A percentile compares a stretch with the other conserved stretches of the same genome.
These are phyloP conservation scores for Linnemannia zychae DNA, from an alignment of 192 early-diverging fungal species.

Conservation along the genomic window DNA sequence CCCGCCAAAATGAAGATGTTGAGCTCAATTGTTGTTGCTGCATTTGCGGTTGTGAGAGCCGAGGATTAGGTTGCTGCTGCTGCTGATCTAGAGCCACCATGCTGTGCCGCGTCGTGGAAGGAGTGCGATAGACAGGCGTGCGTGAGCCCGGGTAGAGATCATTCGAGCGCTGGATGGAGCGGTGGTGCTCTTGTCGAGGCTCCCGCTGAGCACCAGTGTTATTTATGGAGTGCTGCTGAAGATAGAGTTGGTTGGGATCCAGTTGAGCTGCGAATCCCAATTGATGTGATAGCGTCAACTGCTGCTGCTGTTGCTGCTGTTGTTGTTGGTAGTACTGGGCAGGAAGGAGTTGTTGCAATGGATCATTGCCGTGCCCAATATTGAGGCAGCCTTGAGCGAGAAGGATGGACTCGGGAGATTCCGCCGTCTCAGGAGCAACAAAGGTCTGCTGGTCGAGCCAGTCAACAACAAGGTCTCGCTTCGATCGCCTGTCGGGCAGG, in stretches of 20 bases:
- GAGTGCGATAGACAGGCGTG: background rate
- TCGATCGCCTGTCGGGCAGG: slow-evolving; percentile 23
- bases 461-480: slow-evolving; percentile 30
- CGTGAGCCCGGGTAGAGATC: slow-evolving; percentile 12
- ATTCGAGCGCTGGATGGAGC: background rate
- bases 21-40: slow-evolving; percentile 9
- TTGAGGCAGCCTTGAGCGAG: background rate
- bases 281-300: background rate
- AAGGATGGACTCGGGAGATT: background rate
- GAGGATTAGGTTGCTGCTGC: slow-evolving; percentile 2
- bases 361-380: background rate
- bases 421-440: background rate
- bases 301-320: slow-evolving; percentile 9
- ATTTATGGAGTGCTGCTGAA: slow-evolving; percentile 23
- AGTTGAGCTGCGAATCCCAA: background rate
- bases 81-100: background rate
- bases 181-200: slow-evolving; percentile 25
- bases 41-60: slow-evolving; percentile 8
- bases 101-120: background rate
- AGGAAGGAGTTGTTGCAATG: background rate
- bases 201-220: slow-evolving; percentile 38
- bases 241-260: background rate
- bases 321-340: background rate
- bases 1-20: slow-evolving; percentile 7
- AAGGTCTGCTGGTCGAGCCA: slow-evolving; percentile 35